A percentile compares a stretch with the other conserved stretches of the same genome.
Conservation (phyloP, 805 yeast species). For the Yamadazyma scolyti region DNA sequence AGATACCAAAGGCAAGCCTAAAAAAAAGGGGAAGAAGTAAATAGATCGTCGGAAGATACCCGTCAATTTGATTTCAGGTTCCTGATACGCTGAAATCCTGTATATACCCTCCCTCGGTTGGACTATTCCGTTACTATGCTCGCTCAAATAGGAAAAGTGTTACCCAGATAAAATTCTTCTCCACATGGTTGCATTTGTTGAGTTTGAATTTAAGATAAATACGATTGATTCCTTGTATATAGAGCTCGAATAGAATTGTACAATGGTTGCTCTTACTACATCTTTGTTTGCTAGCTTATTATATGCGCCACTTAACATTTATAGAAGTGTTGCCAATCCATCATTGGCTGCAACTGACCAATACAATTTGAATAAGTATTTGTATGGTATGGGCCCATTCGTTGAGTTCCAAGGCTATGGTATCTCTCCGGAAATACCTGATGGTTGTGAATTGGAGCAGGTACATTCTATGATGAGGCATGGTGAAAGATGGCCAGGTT, state of each 20-base stretch:
- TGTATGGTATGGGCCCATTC: slow-evolving; percentile 60
- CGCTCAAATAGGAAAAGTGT: no score
- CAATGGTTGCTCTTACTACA: slow-evolving; percentile 21
- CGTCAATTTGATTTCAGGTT: no score
- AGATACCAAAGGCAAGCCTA: slow-evolving; percentile 3
- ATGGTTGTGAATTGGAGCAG: slow-evolving; percentile 54
- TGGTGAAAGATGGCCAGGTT: slow-evolving; percentile 65
- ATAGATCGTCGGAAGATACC: no score
- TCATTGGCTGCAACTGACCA: slow-evolving; percentile 41
- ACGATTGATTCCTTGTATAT: no score
- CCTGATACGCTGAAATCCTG: no score
- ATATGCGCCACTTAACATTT: slow-evolving; percentile 10
- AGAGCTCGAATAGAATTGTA: no score
- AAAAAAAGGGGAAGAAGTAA: slow-evolving; percentile 14
- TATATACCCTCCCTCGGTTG: no score
- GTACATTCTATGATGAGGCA: slow-evolving; percentile 73
- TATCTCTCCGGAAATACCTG: slow-evolving; percentile 46
- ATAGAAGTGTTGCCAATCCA: slow-evolving; percentile 18
- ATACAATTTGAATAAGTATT: slow-evolving; percentile 44
- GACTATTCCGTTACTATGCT: no score
- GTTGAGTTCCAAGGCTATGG: slow-evolving; percentile 51
- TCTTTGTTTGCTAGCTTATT: slow-evolving; percentile 9
- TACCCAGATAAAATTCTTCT: no score
- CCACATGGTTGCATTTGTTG: no score
- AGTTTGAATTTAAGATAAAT: no score